Conservation (phyloP, 176 grass and related monocot species). For the Triticum urartu region DNA sequence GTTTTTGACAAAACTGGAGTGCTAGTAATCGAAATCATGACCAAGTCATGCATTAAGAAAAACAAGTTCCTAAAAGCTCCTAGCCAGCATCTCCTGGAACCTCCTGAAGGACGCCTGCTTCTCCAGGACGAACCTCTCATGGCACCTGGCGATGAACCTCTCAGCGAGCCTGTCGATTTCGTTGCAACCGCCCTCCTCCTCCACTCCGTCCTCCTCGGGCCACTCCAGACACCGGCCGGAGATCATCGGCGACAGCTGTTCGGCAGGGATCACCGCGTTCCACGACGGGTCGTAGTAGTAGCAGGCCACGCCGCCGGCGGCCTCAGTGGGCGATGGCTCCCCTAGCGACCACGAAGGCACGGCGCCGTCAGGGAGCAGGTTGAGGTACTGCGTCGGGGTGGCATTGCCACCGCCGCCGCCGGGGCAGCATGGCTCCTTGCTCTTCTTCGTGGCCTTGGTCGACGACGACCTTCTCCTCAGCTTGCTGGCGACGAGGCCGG, state of each 20-base stretch:
- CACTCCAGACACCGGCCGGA: not conserved
- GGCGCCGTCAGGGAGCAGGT: slow-evolving; percentile 9
- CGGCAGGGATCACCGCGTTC: slow-evolving; percentile 29
- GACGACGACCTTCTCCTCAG: slow-evolving; percentile 14
- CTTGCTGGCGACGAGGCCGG: not conserved
- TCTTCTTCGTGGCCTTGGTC: not conserved
- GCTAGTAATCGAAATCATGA: not conserved
- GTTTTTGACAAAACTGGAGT: not conserved
- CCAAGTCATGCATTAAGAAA: not conserved
- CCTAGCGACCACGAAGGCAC: not conserved
- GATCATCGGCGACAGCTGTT: slow-evolving; percentile 24
- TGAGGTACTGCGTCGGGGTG: slow-evolving; percentile 8
- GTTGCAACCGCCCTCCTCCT: not conserved
- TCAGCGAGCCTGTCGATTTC: slow-evolving; percentile 37
- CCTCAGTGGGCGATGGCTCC: not conserved
- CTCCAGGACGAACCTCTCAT: slow-evolving; percentile 40
- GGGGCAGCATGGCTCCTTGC: not conserved
- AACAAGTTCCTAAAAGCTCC: slow-evolving; percentile 26
- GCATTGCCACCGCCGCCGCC: not conserved
- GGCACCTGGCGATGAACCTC: slow-evolving; percentile 36
- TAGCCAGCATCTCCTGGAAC: slow-evolving; percentile 43
- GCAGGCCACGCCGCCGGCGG: not conserved
- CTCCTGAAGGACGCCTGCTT: slow-evolving; percentile 43
- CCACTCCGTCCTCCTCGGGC: not conserved
- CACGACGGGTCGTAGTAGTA: slow-evolving; percentile 41